Base-by-base conservation (phyloP, 495 filamentous ascomycete species). In the Astrocystis sublimbata region DNA sequence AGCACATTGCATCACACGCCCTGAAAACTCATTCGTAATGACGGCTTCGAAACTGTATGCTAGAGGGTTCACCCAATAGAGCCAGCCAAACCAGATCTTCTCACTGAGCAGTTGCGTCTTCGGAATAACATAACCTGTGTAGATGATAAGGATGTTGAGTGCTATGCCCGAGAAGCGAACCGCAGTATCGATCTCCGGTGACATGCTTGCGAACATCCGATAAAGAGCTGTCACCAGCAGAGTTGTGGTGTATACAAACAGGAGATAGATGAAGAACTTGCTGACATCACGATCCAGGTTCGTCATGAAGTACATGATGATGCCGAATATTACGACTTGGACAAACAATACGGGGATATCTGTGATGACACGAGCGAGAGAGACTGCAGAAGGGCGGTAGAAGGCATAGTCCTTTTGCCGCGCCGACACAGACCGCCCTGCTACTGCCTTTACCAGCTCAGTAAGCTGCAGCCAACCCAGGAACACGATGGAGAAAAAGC, bases 401-500 rank as follows among this genome's bases (percentile, higher is more conserved):
- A 92, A 91, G n/a, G 88, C 89, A 62, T 89, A 92, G 38, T 88
- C 84, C 19, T 54, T 60, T 23, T 72, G 70, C 10, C 70, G 67
- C 61, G 70, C 61, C 4, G 59, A 62, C 33, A 72, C 63, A 2
- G 61, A 54, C 8, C 70, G 65, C 3, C 70, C 70, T 1, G 63
- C 57, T 15, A 72, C 83, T 46, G 90, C 87, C 35, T 85, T 86
- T 79, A 87, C 88, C 56, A 90, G 73, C 70, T 92, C 89, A 1
- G 86, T 83, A 42, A 92, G 72, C 64, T 90, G 88, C 40, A 91
- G 78, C 88, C 88, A 91, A 49, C 88, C 88, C n/a, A 89, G 89
- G 23, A 90, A 76, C 17, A 92, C 67, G 65, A 90, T 86, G 4
- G 86, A 85, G 75, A 91, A 91, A 81, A 92, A 92, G 13, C 86